phyloP scores from a whole-genome alignment of 768 basidiomycete species.

The Phylloporus sp. region DNA sequence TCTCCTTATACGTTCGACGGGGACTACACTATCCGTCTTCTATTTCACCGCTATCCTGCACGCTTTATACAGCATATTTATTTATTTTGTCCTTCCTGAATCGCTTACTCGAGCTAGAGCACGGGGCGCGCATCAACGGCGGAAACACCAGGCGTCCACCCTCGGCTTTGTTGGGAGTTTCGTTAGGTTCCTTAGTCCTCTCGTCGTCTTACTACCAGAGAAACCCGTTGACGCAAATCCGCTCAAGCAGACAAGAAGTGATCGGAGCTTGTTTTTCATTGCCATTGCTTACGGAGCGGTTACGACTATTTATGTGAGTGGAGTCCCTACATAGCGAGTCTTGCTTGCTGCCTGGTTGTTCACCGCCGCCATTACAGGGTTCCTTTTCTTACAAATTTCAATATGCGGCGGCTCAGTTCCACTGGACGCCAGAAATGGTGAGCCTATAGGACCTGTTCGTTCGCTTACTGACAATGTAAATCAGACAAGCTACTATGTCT shows the following conservation, averaged over 20 bases:
- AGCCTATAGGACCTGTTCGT: conserved; percentile 14
- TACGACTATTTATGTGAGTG: too few species aligned
- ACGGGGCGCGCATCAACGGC: conserved; percentile 18
- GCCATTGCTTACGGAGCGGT: conserved; percentile 53
- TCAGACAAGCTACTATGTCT: conserved; percentile 71
- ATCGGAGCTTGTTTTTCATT: conserved; percentile 64
- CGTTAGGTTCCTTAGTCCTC: conserved; percentile 74
- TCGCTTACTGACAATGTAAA: background rate
- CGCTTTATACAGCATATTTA: conserved; percentile 38
- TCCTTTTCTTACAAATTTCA: conserved; percentile 56
- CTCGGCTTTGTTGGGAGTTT: conserved; percentile 32
- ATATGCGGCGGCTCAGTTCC: conserved; percentile 56
- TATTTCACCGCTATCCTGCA: conserved; percentile 56
- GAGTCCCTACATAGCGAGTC: background rate
- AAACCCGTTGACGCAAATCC: conserved; percentile 32
- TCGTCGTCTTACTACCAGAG: conserved; percentile 57
- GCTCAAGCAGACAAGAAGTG: conserved; percentile 38
- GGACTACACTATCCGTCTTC: conserved; percentile 59
- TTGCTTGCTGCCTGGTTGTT: background rate
- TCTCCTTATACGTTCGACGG: conserved; percentile 55
- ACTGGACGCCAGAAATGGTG: conserved; percentile 65
- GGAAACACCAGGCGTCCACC: background rate
- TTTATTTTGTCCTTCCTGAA: conserved; percentile 70
- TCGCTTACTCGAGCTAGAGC: conserved; percentile 63
- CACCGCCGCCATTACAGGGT: conserved; percentile 38